Evolutionary conservation across 2,329 filamentous ascomycete genomes (phyloP).

Genomic region (Fusarium sp.): DNA sequence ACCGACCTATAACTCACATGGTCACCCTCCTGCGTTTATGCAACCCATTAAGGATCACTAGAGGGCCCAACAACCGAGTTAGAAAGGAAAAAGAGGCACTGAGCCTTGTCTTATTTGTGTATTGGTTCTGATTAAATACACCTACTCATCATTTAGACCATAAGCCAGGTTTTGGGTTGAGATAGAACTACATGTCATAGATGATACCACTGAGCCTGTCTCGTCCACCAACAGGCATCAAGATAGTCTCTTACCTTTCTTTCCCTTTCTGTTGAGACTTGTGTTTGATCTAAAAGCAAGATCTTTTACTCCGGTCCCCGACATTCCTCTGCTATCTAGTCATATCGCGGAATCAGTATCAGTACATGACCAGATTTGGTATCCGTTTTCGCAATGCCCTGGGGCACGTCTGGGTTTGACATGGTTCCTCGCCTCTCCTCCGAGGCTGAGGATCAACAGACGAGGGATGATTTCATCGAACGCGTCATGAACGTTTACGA

Average conservation of each 20-base stretch:
- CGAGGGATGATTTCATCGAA: not conserved
- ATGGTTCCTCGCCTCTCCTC: not conserved
- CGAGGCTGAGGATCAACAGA: not conserved
- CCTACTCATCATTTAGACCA: not conserved
- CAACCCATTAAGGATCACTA: not conserved
- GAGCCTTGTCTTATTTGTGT: not conserved
- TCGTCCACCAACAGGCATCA: not conserved
- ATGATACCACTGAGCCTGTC: not conserved
- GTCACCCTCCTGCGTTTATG: not conserved
- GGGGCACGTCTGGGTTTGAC: not conserved
- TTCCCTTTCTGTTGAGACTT: accelerated
- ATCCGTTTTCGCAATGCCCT: not conserved
- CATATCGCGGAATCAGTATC: not conserved
- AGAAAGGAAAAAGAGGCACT: not conserved
- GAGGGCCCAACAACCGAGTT: not conserved
- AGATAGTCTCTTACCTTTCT: not conserved
- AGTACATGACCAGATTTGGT: not conserved
- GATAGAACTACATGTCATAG: not conserved
- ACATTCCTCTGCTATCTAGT: accelerated
- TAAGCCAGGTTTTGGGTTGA: not conserved
- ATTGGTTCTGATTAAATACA: not conserved
- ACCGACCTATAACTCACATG: not conserved
- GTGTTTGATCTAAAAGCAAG: not conserved
- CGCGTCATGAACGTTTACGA: accelerated
- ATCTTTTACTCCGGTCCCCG: accelerated